A percentile compares a stretch with the other conserved stretches of the same genome.
These are phyloP conservation scores for Hymenoscyphus scutula DNA, from an alignment of 2,329 filamentous ascomycete species.

Conservation along the genomic window DNA sequence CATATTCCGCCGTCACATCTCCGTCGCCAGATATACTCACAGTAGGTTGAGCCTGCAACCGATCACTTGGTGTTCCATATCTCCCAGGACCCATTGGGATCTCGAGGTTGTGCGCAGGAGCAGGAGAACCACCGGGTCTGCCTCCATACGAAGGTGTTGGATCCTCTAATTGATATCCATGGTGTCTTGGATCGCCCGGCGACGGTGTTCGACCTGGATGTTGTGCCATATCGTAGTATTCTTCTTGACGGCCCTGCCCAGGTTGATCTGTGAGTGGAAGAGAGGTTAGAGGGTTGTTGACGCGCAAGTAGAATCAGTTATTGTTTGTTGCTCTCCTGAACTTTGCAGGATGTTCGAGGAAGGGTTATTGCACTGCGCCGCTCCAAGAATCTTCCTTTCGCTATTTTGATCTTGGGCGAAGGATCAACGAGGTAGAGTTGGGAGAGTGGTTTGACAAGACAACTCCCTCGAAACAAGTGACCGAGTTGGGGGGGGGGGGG, in stretches of 20 bases:
- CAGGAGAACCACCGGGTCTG: constrained; percentile 26
- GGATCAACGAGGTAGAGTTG: constrained; percentile 6
- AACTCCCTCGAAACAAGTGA: constrained; percentile 14
- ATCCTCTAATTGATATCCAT: constrained; percentile 81
- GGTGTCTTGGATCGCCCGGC: constrained; percentile 68
- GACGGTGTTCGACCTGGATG: constrained; percentile 66
- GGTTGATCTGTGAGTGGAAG: constrained; percentile 25
- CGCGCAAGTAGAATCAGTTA: constrained; percentile 11
- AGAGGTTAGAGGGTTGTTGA: constrained; percentile 28
- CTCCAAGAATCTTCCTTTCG: background rate
- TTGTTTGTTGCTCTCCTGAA: constrained; percentile 22
- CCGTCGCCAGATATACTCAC: constrained; percentile 51
- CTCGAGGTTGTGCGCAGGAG: constrained; percentile 54
- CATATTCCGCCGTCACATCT: background rate
- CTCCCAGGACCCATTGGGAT: constrained; percentile 64
- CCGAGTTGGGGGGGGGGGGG: too few relatives aligned
- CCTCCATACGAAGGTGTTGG: constrained; percentile 40
- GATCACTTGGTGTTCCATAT: constrained; percentile 64
- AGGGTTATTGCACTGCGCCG: constrained; percentile 3
- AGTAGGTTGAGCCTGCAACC: constrained; percentile 79
- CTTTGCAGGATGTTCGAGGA: constrained; percentile 24
- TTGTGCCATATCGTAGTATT: constrained; percentile 62
- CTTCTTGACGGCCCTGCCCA: constrained; percentile 49
- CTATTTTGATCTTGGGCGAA: background rate
- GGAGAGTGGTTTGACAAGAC: background rate